Evolutionary conservation across 768 basidiomycete genomes (phyloP).

Genomic region (Termitomyces sp.): DNA sequence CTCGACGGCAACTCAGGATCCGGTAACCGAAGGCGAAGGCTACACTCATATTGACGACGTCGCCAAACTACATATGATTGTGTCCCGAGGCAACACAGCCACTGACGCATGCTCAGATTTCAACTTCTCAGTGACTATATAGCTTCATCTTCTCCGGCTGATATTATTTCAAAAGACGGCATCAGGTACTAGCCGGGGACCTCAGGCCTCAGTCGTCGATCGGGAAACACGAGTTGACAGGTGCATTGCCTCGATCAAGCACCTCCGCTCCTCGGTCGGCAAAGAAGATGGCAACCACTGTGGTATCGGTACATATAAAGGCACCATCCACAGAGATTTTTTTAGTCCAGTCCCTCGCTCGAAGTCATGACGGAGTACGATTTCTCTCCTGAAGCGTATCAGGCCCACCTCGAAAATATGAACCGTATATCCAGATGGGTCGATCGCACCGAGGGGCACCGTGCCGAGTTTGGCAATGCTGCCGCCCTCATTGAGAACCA

Average conservation of each 20-base stretch:
- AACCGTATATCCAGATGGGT: conserved; percentile 15
- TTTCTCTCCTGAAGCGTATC: conserved; percentile 18
- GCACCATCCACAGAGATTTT: background rate
- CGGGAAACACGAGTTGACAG: background rate
- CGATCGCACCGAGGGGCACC: conserved; percentile 13
- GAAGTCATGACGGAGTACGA: conserved; percentile 19
- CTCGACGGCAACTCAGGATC: no score
- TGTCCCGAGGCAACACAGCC: no score
- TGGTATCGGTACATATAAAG: conserved; percentile 3
- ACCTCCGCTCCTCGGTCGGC: background rate
- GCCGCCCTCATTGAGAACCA: conserved; percentile 13
- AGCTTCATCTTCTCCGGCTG: no score
- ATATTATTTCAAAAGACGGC: no score
- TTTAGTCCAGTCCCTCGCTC: background rate
- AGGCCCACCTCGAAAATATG: conserved; percentile 16
- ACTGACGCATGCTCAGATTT: no score
- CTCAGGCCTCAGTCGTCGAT: no score
- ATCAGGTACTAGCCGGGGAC: no score
- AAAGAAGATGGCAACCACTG: conserved; percentile 7
- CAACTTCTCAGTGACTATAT: no score
- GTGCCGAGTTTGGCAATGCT: conserved; percentile 13
- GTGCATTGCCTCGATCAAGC: conserved; percentile 3
- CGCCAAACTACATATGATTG: no score
- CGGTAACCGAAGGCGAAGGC: no score
- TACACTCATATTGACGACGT: no score